Evolutionary conservation across 1,139 yeast genomes (phyloP).

Genomic region (Pichia sp.): DNA sequence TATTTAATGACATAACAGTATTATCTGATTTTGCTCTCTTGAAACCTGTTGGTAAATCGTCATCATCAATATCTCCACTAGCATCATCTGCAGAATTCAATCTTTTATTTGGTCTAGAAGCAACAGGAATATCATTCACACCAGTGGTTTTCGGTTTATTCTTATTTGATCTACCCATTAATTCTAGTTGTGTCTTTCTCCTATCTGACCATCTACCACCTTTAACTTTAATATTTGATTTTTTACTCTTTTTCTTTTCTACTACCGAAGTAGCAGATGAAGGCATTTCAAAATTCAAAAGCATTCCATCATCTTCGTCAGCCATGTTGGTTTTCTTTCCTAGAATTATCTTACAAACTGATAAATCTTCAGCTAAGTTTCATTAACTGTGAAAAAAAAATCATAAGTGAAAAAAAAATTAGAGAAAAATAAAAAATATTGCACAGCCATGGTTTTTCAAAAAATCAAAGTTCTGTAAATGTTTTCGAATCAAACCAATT

Average conservation of each 20-base stretch:
- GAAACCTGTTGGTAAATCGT: neutral
- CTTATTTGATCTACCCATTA: conserved; percentile 39
- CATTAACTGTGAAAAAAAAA: neutral
- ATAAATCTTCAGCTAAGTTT: neutral
- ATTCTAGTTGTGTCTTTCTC: conserved; percentile 47
- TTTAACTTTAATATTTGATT: conserved; percentile 36
- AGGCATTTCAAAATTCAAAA: conserved; percentile 53
- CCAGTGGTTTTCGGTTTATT: conserved; percentile 4
- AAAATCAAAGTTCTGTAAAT: too few relatives aligned
- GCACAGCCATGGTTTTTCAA: conserved; percentile 1
- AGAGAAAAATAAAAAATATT: neutral
- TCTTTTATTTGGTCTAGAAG: conserved; percentile 2
- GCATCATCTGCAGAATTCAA: neutral
- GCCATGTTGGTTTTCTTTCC: conserved; percentile 5
- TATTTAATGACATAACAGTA: conserved; percentile 21
- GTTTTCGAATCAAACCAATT: neutral
- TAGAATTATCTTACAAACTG: neutral
- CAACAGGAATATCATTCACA: conserved; percentile 14
- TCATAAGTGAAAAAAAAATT: conserved; percentile 1
- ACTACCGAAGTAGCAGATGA: conserved; percentile 14
- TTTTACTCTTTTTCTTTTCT: conserved; percentile 12
- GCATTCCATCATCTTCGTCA: conserved; percentile 55
- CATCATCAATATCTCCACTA: neutral
- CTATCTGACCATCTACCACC: conserved; percentile 84
- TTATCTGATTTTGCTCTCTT: conserved; percentile 3